Percentiles rank a stretch among this genome's conserved stretches.
These are phyloP conservation scores for Phoma sp. DNA, from an alignment of 2,329 filamentous ascomycete genomes.

Conservation along the genomic window DNA sequence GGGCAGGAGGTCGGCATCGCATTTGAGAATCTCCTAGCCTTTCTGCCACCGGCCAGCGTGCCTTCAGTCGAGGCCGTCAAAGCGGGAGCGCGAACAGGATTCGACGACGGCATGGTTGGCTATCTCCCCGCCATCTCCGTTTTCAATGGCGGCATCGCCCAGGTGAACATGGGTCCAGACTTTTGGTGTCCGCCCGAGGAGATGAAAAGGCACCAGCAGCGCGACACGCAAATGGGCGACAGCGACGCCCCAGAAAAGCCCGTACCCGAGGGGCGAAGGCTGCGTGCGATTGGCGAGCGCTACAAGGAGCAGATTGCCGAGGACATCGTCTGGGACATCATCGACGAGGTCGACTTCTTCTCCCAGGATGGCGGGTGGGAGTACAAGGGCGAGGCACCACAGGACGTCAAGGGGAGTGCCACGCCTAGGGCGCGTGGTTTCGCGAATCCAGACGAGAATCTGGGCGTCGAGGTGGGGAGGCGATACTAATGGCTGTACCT, in stretches of 20 bases:
- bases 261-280: slow-evolving; percentile 38
- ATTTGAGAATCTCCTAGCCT: slow-evolving; percentile 86
- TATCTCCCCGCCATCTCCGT: slow-evolving; percentile 95
- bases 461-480: slow-evolving; percentile 46
- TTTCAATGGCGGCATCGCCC: slow-evolving; percentile 87
- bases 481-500: slow-evolving; percentile 30
- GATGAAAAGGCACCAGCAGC: slow-evolving; percentile 53
- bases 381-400: slow-evolving; percentile 45
- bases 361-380: slow-evolving; percentile 66
- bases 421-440: slow-evolving; percentile 48
- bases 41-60: slow-evolving; percentile 86
- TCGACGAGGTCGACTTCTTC: slow-evolving; percentile 95
- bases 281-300: slow-evolving; percentile 74
- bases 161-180: slow-evolving; percentile 91
- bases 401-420: slow-evolving; percentile 42
- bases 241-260: slow-evolving; percentile 20
- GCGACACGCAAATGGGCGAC: slow-evolving; percentile 40
- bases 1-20: slow-evolving; percentile 84
- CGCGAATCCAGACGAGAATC: slow-evolving; percentile 46
- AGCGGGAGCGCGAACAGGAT: slow-evolving; percentile 79
- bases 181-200: slow-evolving; percentile 86
- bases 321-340: slow-evolving; percentile 88
- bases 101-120: slow-evolving; percentile 93
- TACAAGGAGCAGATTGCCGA: slow-evolving; percentile 95
- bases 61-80: slow-evolving; percentile 71